Base-by-base conservation (phyloP, 164 flowering plant genomes). In the Amborella trichopoda region DNA sequence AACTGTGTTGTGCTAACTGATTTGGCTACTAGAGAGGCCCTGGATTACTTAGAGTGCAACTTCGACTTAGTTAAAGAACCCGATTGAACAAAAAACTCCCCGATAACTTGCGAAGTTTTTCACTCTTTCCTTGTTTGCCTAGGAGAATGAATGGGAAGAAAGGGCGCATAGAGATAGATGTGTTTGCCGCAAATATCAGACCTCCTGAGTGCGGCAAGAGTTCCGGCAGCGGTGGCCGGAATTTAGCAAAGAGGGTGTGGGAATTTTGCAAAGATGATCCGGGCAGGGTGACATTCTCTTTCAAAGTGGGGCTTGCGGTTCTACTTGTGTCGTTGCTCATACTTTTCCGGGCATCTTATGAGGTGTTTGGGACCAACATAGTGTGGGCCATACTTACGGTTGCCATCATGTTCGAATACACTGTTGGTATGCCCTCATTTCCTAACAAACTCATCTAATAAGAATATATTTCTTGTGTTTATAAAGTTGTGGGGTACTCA, bases 361-460 rank as follows among this genome's bases (percentile, higher is more conserved):
- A 72, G 18, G 48, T 80, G 10, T 86, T 86, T 36, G 96, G 96
- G 48, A 56, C 79, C 59, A 78, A 66, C 58, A 76, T 83, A 60
- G 78, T 86, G 25, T 86, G 96, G 93, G 73, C 89, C 36, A 80
- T 86, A 63, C 80, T 86, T 68, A 86, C 96, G 9, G 86, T 80
- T 41, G 96, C 82, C 62, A 68, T 83, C 65, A 77, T 83, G 89
- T 86, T 86, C 59, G 96, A 86, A 59, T 83, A 80, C 46, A 86
- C 93, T n/a, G 93, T 86, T 13, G 96, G 96, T 86, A 82, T 32
- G 82, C 55, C n/a, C n/a, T n/a, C n/a, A n/a, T n/a, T n/a, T n/a
- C n/a, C 26, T 9, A 5, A n/a, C n/a, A n/a, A n/a, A n/a, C n/a
- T n/a, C n/a, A n/a, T n/a, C n/a, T n/a, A n/a, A n/a, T n/a, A n/a